A percentile compares a stretch with the other conserved stretches of the same genome.
Conservation (phyloP, 352 stramenopile genomes). For the Phytophthora aleatoria region DNA sequence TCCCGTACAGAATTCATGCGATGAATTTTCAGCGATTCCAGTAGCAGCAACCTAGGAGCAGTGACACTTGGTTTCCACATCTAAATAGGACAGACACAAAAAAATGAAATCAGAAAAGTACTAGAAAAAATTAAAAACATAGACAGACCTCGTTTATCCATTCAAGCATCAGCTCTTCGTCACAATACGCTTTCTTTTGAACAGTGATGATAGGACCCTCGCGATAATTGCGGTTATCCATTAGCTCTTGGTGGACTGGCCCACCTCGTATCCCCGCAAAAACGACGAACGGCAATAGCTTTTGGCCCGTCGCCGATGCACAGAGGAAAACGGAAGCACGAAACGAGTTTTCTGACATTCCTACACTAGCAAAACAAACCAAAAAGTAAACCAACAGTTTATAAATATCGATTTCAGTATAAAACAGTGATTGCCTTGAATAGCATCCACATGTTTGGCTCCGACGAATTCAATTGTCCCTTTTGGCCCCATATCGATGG, state of each 20-base stretch:
- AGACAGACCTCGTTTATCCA: neutral
- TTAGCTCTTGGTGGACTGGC: neutral
- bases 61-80: too few relatives aligned
- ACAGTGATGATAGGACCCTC: neutral
- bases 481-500: neutral
- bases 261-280: neutral
- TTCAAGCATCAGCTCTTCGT: neutral
- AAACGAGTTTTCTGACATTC: neutral
- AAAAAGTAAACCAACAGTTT: neutral
- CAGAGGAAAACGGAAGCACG: neutral
- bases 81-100: too few relatives aligned
- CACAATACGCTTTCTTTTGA: neutral
- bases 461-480: neutral
- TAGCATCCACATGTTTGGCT: neutral
- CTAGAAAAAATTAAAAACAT: neutral
- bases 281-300: neutral
- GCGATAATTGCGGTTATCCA: neutral
- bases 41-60: too few relatives aligned
- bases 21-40: too few relatives aligned
- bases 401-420: too few relatives aligned
- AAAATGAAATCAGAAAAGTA: too few relatives aligned
- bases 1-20: too few relatives aligned
- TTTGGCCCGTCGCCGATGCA: neutral
- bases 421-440: neutral
- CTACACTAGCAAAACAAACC: neutral